A percentile compares a stretch with the other conserved stretches of the same genome.
Conservation (phyloP, 805 yeast genomes). For the Ogataea pilisensis region DNA sequence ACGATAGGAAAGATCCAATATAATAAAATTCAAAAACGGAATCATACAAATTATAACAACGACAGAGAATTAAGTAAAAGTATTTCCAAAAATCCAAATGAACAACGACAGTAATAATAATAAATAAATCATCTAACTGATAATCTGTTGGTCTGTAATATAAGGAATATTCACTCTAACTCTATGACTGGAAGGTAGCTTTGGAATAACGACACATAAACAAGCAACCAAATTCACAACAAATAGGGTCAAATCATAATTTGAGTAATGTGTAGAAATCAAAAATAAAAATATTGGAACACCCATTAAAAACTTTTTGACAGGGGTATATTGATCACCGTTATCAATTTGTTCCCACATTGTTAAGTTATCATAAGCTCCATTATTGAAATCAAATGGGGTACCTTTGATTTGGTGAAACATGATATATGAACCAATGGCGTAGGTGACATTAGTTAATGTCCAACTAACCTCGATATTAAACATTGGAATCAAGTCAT, state of each 20-base stretch:
- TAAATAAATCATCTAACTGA: conserved; percentile 12
- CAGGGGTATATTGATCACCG: conserved; percentile 96
- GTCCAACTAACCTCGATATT: conserved; percentile 90
- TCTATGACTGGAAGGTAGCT: conserved; percentile 78
- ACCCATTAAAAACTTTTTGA: conserved; percentile 85
- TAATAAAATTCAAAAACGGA: too few species aligned
- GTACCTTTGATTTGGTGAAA: conserved; percentile 96
- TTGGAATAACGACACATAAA: conserved; percentile 84
- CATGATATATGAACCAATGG: conserved; percentile 90
- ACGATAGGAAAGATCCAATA: too few species aligned
- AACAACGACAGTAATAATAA: too few species aligned
- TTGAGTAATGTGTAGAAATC: conserved; percentile 84
- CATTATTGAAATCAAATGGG: conserved; percentile 94
- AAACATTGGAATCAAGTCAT: conserved; percentile 75
- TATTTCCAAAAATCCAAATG: conserved; percentile 1
- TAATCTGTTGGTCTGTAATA: conserved; percentile 36
- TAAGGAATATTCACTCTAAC: conserved; percentile 61
- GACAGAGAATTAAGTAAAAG: too few species aligned
- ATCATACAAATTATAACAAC: too few species aligned
- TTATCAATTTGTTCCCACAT: conserved; percentile 95
- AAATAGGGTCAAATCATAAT: conserved; percentile 76
- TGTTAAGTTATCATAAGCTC: conserved; percentile 92
- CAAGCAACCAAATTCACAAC: conserved; percentile 77
- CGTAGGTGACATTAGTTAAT: conserved; percentile 83
- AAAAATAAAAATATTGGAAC: conserved; percentile 90